Base-by-base conservation (phyloP, 495 filamentous ascomycete genomes). In the Terfezia boudieri region DNA sequence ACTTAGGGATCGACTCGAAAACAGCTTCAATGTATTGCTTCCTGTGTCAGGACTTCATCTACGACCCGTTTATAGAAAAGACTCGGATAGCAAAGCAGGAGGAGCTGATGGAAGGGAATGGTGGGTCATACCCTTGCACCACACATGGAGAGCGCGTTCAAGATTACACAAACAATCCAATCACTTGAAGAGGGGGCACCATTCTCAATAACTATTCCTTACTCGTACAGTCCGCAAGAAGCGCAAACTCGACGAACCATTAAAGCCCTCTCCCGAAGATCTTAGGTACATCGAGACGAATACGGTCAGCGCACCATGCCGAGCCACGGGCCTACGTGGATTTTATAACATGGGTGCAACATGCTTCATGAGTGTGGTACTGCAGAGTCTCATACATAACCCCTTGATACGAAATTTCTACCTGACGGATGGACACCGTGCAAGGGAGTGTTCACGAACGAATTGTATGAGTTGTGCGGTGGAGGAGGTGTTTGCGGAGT, bases 261-360 rank as follows among this genome's bases (percentile, higher is more conserved):
- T 53, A 4, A 60, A 60, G 37, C 62, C 56, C 48, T 49, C 57
- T 38, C 43, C 59, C 55, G 78, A 84, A 35, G 77, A 80, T 55
- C 70, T 74, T 16, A 66, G 71, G 52, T 76, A 74, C 61, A 75
- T 84, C 55, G 67, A 73, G 17, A 56, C 69, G 35, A 80, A 84
- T 62, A 78, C 80, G 10, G 73, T 70, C 7, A 63, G 71, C 22
- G 73, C 74, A 16, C 79, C 82, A 1, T 86, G 82, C 64, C 79
- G 78, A 38, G 79, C 81, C 4, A 79, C 72, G 38, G 82, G 82
- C 8, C 71, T 90, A 36, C 79, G 87, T 8, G 88, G 88, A n/a
- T 79, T 95, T 38, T 88, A 84, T 64, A 95, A 95, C 64, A 85
- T 92, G 66, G 88, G 88, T 12, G 82, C 85, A 17, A 93, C 88